Evolutionary conservation across 164 flowering plant species (phyloP), one percentile per base, ranked within the genome.

Genomic region (Macadamia integrifolia): DNA sequence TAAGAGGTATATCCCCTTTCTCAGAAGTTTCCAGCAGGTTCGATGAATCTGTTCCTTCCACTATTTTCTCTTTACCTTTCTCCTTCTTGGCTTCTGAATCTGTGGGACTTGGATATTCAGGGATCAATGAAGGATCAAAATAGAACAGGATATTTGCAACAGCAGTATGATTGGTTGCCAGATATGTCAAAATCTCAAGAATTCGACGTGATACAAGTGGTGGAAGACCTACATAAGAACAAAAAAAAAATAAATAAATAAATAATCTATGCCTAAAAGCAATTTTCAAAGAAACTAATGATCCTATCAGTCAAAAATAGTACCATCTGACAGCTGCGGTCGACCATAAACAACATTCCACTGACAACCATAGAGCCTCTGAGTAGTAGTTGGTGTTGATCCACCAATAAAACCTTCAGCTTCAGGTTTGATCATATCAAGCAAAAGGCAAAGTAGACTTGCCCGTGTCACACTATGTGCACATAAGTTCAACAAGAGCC

Each of bases 311-410:
- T 48, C 35, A 35, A 52, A 61, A 65, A n/a, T 0, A 32, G 55
- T 90, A 93, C 98, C 98, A 81, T 88, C 84, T 66, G 81, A 77
- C 58, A 85, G 76, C 71, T 90, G 92, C 40, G 97, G 81, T 67
- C 94, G 90, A 30, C 92, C 87, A 85, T 88, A 91, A 43, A 86
- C 90, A 73, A 88, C 86, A 82, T 88, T 87, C 61, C 89, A 79
- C 65, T 83, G 94, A 72, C 97, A 93, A 48, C 96, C 98, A 84
- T 89, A 93, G 58, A 91, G 94, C 77, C 98, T 86, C 71, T 77
- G 89, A 12, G 87, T 69, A 70, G 80, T 82, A 64, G 71, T 65
- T 42, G 79, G 59, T 31, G 84, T 73, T 60, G 77, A 69, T 60
- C 76, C 83, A 69, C 81, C 67, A 31, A 44, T 72, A 29, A 72